A percentile compares a stretch with the other conserved stretches of the same genome.
Conservation (phyloP, 805 yeast species). For the Wickerhamiella occidentalis region DNA sequence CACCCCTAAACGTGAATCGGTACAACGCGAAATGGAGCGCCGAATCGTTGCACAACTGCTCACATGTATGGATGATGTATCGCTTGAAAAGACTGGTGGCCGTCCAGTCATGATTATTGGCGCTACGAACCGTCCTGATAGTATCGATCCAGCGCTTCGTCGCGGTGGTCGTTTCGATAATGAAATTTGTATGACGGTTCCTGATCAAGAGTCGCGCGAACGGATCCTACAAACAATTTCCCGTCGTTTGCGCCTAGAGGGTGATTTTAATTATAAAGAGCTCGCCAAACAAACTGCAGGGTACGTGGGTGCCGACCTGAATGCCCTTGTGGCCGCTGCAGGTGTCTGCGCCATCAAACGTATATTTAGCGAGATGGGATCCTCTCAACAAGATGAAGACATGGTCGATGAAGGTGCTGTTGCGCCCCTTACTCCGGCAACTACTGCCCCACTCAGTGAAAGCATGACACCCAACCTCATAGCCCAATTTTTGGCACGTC, state of each 20-base stretch:
- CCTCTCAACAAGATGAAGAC: slow-evolving; percentile 5
- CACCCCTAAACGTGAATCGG: slow-evolving; percentile 96
- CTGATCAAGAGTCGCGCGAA: slow-evolving; percentile 70
- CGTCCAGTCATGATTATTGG: slow-evolving; percentile 91
- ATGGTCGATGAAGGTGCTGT: slow-evolving; percentile 9
- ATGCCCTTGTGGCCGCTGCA: slow-evolving; percentile 87
- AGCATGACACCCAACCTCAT: slow-evolving; percentile 11
- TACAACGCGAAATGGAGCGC: slow-evolving; percentile 95
- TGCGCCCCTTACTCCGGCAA: not conserved
- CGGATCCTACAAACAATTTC: slow-evolving; percentile 70
- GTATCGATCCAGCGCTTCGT: slow-evolving; percentile 85
- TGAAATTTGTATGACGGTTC: slow-evolving; percentile 90
- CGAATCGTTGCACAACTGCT: slow-evolving; percentile 91
- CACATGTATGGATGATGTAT: slow-evolving; percentile 87
- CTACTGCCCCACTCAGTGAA: not conserved
- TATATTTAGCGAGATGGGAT: slow-evolving; percentile 46
- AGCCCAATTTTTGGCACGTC: slow-evolving; percentile 44
- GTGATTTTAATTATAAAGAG: slow-evolving; percentile 51
- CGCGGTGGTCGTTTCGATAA: slow-evolving; percentile 95
- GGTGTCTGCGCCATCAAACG: slow-evolving; percentile 90
- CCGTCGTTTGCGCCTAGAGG: slow-evolving; percentile 48
- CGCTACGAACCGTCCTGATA: slow-evolving; percentile 94
- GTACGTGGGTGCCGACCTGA: slow-evolving; percentile 93
- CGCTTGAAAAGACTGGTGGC: slow-evolving; percentile 79
- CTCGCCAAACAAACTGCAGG: slow-evolving; percentile 94